Conservation (phyloP, 2,329 filamentous ascomycete species). For the Rosellinia necatrix region DNA sequence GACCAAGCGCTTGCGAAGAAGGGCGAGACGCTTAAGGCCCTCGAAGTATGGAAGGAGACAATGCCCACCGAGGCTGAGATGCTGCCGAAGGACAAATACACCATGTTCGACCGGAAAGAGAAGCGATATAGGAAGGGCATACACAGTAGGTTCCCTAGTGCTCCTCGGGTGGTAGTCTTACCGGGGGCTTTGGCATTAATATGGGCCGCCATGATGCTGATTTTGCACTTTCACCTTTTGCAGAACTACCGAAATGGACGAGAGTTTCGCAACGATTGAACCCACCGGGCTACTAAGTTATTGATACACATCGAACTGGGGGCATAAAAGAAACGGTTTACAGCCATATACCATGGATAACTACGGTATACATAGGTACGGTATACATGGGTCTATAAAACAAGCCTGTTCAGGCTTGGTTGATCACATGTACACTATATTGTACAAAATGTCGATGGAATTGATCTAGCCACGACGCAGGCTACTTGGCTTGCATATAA, state of each 20-base stretch:
- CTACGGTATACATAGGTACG: not conserved
- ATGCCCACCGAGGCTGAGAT: slow-evolving; percentile 98
- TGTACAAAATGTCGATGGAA: slow-evolving; percentile 20
- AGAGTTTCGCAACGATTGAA: slow-evolving; percentile 92
- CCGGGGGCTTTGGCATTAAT: not conserved
- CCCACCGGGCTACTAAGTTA: slow-evolving; percentile 81
- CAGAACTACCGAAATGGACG: slow-evolving; percentile 90
- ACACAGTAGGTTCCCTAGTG: slow-evolving; percentile 75
- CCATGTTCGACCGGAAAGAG: slow-evolving; percentile 94
- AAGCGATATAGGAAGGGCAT: slow-evolving; percentile 96
- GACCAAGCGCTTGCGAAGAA: slow-evolving; percentile 77
- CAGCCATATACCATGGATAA: not conserved
- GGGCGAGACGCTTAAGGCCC: slow-evolving; percentile 72
- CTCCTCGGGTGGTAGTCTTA: no score
- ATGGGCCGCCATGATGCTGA: slow-evolving; percentile 9
- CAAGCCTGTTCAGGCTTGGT: slow-evolving; percentile 1
- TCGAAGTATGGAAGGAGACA: slow-evolving; percentile 90
- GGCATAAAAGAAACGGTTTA: not conserved
- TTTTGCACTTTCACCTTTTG: slow-evolving; percentile 14
- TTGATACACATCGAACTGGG: not conserved
- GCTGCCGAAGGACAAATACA: slow-evolving; percentile 96
- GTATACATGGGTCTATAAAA: no score
- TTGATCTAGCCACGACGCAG: not conserved
- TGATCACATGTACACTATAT: slow-evolving; percentile 24
- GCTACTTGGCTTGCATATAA: slow-evolving; percentile 5